Conservation (phyloP, 2,329 filamentous ascomycete species). For the Dendryphion nanum region DNA sequence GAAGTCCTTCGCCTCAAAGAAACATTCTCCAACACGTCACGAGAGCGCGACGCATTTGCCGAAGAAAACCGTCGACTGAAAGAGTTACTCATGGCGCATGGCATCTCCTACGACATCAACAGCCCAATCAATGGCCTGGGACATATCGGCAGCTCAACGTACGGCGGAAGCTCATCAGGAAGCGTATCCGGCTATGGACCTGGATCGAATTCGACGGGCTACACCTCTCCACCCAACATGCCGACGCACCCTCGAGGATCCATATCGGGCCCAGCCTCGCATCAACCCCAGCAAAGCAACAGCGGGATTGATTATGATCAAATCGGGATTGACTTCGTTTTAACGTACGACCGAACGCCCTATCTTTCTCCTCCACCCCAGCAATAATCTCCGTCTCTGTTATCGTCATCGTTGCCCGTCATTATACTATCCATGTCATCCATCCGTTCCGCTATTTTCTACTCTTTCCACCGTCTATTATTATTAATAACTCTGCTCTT, state of each 20-base stretch:
- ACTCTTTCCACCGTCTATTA: conserved; percentile 1
- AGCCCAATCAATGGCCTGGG: conserved; percentile 35
- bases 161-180: conserved; percentile 47
- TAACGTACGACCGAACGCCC: conserved; percentile 76
- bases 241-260: conserved; percentile 23
- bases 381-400: conserved; percentile 31
- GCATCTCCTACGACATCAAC: conserved; percentile 55
- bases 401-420: too few species aligned
- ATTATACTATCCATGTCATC: too few species aligned
- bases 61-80: conserved; percentile 79
- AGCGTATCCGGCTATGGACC: conserved; percentile 63
- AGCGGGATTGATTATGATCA: conserved; percentile 70
- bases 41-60: conserved; percentile 72
- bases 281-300: conserved; percentile 11
- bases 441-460: conserved; percentile 2
- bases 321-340: conserved; percentile 83
- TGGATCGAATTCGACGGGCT: conserved; percentile 45
- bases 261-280: conserved; percentile 14
- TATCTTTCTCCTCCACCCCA: conserved; percentile 50
- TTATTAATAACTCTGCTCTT: conserved; percentile 10
- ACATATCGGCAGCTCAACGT: conserved; percentile 37
- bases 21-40: conserved; percentile 68
- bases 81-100: conserved; percentile 58
- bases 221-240: conserved; percentile 45
- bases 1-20: conserved; percentile 89